phyloP scores from a whole-genome alignment of 257 asterid genomes.

The Gentiana straminea region DNA sequence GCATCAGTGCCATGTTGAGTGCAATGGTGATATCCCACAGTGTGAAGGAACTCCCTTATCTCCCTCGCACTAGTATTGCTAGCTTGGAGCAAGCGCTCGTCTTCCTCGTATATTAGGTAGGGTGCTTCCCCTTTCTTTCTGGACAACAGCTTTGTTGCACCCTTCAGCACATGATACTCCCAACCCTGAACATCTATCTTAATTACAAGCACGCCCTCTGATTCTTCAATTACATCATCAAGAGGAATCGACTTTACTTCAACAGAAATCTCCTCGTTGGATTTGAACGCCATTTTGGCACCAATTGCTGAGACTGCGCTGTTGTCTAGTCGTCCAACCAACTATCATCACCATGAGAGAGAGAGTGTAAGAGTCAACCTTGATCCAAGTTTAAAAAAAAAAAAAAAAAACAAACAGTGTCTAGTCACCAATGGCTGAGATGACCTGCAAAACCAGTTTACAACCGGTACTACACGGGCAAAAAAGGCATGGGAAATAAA shows the following conservation, averaged over 20 bases:
- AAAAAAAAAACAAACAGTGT: no score
- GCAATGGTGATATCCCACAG: constrained; percentile 69
- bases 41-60: constrained; percentile 61
- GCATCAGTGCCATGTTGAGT: constrained; percentile 80
- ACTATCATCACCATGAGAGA: no score
- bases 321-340: constrained; percentile 95
- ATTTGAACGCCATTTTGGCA: constrained; percentile 90
- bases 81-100: constrained; percentile 78
- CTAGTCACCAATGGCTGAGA: no score
- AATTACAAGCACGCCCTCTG: constrained; percentile 57
- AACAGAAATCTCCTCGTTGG: constrained; percentile 82
- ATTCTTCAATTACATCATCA: constrained; percentile 55
- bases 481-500: no score
- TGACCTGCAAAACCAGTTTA: no score
- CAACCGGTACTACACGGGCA: no score
- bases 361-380: no score
- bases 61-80: constrained; percentile 83
- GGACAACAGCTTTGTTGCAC: constrained; percentile 70
- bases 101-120: constrained; percentile 91
- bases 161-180: constrained; percentile 95
- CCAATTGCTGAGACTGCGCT: constrained; percentile 93
- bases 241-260: constrained; percentile 75
- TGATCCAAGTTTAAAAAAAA: no score
- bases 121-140: constrained; percentile 88
- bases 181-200: constrained; percentile 99